These are phyloP conservation scores for Anaeromyces robustus DNA, from an alignment of 192 early-diverging fungal genomes.

Conservation along the genomic window DNA sequence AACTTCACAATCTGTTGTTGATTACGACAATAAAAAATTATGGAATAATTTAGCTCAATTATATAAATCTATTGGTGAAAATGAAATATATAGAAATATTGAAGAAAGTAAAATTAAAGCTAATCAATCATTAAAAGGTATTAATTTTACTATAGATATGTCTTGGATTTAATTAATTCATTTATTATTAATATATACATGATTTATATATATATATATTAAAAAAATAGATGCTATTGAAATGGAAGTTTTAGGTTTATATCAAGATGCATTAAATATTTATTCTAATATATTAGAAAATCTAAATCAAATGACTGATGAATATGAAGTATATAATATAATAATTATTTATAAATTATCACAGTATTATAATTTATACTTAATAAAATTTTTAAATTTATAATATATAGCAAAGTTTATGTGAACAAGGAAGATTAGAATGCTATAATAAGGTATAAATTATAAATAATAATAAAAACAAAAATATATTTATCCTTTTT, in stretches of 20 bases:
- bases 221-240: constrained; percentile 32
- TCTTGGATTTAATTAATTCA: background rate
- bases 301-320: background rate
- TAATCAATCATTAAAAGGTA: constrained; percentile 22
- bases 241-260: constrained; percentile 41
- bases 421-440: background rate
- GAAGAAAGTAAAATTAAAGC: constrained; percentile 39
- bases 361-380: no score
- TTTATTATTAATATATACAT: no score
- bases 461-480: no score
- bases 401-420: background rate
- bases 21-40: background rate
- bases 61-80: constrained; percentile 43
- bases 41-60: constrained; percentile 48
- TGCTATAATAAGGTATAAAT: background rate
- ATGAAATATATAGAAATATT: constrained; percentile 46
- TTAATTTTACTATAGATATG: background rate
- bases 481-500: no score
- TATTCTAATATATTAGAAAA: background rate
- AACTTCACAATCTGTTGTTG: background rate
- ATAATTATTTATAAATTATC: background rate
- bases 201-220: no score
- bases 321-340: background rate
- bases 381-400: no score
- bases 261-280: constrained; percentile 22